Evolutionary conservation across 2,329 filamentous ascomycete genomes (phyloP).

Genomic region (Dothiorella sarmentorum): DNA sequence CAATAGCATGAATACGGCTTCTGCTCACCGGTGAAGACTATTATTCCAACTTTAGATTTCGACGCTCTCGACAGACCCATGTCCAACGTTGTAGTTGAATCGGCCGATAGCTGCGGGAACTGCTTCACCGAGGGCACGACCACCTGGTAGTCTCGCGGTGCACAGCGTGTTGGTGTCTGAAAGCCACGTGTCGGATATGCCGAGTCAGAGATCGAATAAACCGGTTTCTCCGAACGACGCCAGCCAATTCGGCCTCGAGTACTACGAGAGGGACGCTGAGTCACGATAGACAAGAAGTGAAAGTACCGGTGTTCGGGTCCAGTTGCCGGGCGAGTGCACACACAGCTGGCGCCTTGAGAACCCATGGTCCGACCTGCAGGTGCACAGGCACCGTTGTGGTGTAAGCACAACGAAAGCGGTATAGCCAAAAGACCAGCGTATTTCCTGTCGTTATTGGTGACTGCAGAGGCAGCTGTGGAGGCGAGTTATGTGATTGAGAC

Average conservation of each 20-base stretch:
- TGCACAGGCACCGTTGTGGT: constrained; percentile 6
- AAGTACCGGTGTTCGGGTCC: neutral
- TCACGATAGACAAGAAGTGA: neutral
- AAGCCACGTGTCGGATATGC: neutral
- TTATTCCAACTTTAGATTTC: neutral
- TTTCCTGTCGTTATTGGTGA: neutral
- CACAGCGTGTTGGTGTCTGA: neutral
- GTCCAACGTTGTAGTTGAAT: neutral
- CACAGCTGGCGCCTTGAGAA: neutral
- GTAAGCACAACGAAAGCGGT: constrained; percentile 1
- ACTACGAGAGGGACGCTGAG: neutral
- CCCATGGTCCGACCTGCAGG: neutral
- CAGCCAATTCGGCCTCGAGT: neutral
- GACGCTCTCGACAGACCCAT: neutral
- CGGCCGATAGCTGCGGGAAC: neutral
- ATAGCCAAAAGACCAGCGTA: neutral
- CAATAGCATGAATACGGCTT: neutral
- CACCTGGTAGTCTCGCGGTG: neutral
- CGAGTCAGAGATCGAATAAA: neutral
- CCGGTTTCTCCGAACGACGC: neutral
- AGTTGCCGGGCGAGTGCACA: neutral
- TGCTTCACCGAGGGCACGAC: neutral
- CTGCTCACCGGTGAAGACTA: neutral
- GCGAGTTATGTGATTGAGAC: neutral
- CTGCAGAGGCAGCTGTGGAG: neutral